Percentiles rank a stretch among this genome's conserved stretches.
Conservation (phyloP, 2,329 filamentous ascomycete genomes). For the Aspergillus intermedius region DNA sequence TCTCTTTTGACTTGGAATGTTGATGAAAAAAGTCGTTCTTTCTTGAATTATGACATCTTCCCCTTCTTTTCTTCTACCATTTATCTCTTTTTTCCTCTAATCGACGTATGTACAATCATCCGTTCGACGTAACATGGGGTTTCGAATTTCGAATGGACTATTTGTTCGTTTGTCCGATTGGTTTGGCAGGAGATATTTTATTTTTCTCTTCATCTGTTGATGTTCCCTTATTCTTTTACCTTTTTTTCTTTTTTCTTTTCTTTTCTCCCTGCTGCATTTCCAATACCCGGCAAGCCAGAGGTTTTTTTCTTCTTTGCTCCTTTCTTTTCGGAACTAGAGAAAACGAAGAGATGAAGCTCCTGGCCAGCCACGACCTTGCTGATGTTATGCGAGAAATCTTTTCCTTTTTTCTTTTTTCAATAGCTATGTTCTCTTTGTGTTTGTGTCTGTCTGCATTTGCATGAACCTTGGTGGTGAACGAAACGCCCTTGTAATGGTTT, state of each 20-base stretch:
- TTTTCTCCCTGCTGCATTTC: constrained; percentile 12
- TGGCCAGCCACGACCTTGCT: constrained; percentile 15
- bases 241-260: constrained; percentile 7
- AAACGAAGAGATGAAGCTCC: constrained; percentile 6
- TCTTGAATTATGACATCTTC: constrained; percentile 29
- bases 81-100: constrained; percentile 5
- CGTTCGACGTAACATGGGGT: not conserved
- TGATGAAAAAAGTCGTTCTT: constrained; percentile 26
- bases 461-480: not conserved
- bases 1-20: constrained; percentile 25
- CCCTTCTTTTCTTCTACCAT: constrained; percentile 2
- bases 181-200: not conserved
- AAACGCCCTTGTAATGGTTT: not conserved
- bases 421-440: constrained; percentile 1
- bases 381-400: constrained; percentile 11
- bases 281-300: constrained; percentile 23
- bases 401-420: constrained; percentile 4
- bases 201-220: not conserved
- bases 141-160: not conserved
- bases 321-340: constrained; percentile 2
- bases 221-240: constrained; percentile 1
- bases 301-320: constrained; percentile 4
- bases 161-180: not conserved
- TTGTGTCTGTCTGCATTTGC: constrained; percentile 1
- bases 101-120: not conserved